These are phyloP conservation scores for Cryptococcus hybrid DNA, from an alignment of 1,284 basidiomycete species.

Conservation along the genomic window DNA sequence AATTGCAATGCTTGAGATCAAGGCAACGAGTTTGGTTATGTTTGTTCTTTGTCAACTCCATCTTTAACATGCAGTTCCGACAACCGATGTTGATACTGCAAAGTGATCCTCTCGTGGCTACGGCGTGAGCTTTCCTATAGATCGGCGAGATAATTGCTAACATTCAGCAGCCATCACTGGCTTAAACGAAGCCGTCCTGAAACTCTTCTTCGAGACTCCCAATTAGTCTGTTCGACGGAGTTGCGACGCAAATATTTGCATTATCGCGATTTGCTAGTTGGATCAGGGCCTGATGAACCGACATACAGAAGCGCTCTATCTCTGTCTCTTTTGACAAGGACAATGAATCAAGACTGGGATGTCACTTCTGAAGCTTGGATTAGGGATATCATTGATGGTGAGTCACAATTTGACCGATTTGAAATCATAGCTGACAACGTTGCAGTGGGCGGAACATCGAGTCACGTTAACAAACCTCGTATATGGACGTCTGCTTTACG, in stretches of 20 bases:
- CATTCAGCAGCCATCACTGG: slow-evolving; percentile 15
- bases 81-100: slow-evolving; percentile 37
- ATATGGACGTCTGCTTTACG: slow-evolving; percentile 32
- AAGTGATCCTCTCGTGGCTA: slow-evolving; percentile 31
- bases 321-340: slow-evolving; percentile 29
- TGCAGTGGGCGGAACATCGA: slow-evolving; percentile 23
- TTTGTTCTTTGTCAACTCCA: slow-evolving; percentile 37
- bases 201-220: slow-evolving; percentile 25
- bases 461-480: slow-evolving; percentile 31
- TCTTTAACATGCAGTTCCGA: slow-evolving; percentile 43
- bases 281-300: slow-evolving; percentile 10
- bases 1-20: slow-evolving; percentile 22
- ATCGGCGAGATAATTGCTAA: neutral
- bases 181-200: slow-evolving; percentile 26
- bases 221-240: slow-evolving; percentile 30
- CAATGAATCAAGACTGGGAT: slow-evolving; percentile 38
- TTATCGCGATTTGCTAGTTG: slow-evolving; percentile 32
- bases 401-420: slow-evolving; percentile 1
- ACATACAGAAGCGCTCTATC: slow-evolving; percentile 23
- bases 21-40: slow-evolving; percentile 34
- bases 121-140: slow-evolving; percentile 13
- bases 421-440: neutral
- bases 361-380: slow-evolving; percentile 33
- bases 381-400: slow-evolving; percentile 35
- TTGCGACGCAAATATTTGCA: slow-evolving; percentile 32